These are phyloP conservation scores for Candida oleophila DNA, from an alignment of 805 yeast genomes.

Conservation along the genomic window DNA sequence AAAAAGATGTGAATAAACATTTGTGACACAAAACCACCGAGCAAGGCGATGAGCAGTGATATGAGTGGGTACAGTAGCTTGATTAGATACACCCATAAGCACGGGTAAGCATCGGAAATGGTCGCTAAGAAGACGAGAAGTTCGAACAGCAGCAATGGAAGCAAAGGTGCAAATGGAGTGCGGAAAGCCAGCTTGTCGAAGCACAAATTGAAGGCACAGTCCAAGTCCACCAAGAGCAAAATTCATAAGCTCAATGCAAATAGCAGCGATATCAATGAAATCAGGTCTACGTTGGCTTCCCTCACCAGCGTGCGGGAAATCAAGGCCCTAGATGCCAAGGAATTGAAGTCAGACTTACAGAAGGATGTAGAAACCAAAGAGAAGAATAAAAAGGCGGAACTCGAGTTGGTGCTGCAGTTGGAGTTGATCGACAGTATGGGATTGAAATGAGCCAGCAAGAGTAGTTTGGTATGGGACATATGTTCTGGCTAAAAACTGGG, in stretches of 20 bases:
- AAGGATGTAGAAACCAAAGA: constrained; percentile 32
- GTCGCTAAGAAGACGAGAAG: background rate
- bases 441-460: constrained; percentile 13
- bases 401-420: constrained; percentile 44
- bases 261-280: constrained; percentile 20
- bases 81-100: background rate
- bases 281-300: constrained; percentile 14
- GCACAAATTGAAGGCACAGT: constrained; percentile 13
- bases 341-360: constrained; percentile 36
- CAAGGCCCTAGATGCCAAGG: constrained; percentile 34
- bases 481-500: no score
- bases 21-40: background rate
- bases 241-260: constrained; percentile 36
- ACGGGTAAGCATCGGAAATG: background rate
- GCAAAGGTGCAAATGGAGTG: background rate
- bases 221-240: constrained; percentile 31
- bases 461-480: background rate
- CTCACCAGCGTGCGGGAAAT: constrained; percentile 5
- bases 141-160: background rate
- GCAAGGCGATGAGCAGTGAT: background rate
- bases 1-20: constrained; percentile 4
- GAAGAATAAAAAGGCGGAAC: constrained; percentile 32
- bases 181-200: constrained; percentile 9
- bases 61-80: background rate
- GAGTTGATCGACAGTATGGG: constrained; percentile 48